Conservation (phyloP, 2,329 filamentous ascomycete species). For the Clarireedia monteithiana region DNA sequence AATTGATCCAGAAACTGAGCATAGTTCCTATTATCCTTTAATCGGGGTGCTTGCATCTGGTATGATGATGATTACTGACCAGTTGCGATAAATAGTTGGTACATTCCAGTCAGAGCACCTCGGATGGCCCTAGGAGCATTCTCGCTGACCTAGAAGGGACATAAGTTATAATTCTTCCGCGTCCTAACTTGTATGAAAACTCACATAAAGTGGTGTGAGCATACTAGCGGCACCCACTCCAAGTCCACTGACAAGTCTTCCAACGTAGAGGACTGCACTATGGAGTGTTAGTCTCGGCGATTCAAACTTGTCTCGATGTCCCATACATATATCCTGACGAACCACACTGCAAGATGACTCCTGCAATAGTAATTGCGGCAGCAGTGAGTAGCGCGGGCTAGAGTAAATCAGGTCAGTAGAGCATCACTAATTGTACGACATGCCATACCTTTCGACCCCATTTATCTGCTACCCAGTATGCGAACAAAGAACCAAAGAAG, state of each 20-base stretch:
- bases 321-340: constrained; percentile 47
- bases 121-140: constrained; percentile 43
- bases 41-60: not conserved
- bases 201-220: constrained; percentile 28
- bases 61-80: constrained; percentile 3
- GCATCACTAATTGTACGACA: not conserved
- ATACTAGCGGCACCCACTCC: constrained; percentile 43
- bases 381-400: constrained; percentile 42
- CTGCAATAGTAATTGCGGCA: constrained; percentile 49
- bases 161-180: too few relatives aligned
- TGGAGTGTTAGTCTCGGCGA: not conserved
- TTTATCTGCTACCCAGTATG: constrained; percentile 32
- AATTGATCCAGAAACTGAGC: constrained; percentile 36
- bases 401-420: not conserved
- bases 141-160: constrained; percentile 34
- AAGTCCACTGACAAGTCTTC: constrained; percentile 46
- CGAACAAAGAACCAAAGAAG: constrained; percentile 54
- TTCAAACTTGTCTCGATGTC: too few relatives aligned
- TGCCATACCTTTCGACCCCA: constrained; percentile 21
- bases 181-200: not conserved
- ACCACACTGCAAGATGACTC: constrained; percentile 56
- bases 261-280: constrained; percentile 53
- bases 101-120: constrained; percentile 42
- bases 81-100: constrained; percentile 38
- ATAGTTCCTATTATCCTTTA: constrained; percentile 28